Base-by-base conservation (phyloP, 345 rosid genomes). In the Populus davidiana region DNA sequence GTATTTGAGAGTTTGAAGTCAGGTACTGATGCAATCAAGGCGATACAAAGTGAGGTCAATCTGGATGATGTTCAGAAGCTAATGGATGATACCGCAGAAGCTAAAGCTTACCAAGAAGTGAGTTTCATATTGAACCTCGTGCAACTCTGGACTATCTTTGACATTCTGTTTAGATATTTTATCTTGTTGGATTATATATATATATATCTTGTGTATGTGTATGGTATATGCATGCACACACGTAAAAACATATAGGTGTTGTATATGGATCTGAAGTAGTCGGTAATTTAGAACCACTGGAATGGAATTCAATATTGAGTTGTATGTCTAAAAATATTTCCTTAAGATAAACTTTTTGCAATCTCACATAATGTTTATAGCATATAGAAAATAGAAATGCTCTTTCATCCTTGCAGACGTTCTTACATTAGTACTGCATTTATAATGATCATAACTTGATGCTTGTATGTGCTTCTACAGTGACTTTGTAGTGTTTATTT, bases 61-160 rank as follows among this genome's bases (percentile, higher is more conserved):
- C 75, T 93, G 69, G 97, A 93, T 29, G 99, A 95, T 84, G 97
- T 93, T 82, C 97, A 93, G 61, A 95, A 92, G 85, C 88, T 95
- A 49, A 91, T 95, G 99, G 99, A 95, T 81, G 98, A 95, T 78
- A 90, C 91, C 62, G 97, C 83, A 9, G 98, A 95, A 83, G 99
- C 99, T 72, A 92, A 87, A 76, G 98, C 94, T 81, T 95, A 91
- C 80, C 98, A 95, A 87, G 99, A 93, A 79, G 99, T 95, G 84
- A 90, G 96, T 79, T 77, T 74, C 63, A 47, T 61, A 54, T 62
- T 63, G 21, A 71, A 49, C 50, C 52, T 68, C 68, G 35, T n/a
- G 50, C 43, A 11, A 35, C 20, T 56, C 39, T 10, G 14, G 21
- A 25, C 17, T 66, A 10, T n/a, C 1, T 2, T 47, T 4, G 52